phyloP scores from a whole-genome alignment of 306 rosid genomes.

The Acacia acuminata region DNA sequence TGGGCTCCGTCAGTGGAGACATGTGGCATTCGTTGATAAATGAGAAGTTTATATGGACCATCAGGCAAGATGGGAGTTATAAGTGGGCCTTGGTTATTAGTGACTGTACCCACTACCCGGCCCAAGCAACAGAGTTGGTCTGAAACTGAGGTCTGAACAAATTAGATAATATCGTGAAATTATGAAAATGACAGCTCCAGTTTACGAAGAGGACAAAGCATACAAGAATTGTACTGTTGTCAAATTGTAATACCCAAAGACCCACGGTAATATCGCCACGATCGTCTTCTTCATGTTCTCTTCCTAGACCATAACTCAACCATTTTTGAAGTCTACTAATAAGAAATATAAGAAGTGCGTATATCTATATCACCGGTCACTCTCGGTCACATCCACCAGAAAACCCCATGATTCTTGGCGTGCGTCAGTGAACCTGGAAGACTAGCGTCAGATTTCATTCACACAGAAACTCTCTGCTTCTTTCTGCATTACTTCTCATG shows the following conservation, averaged over 20 bases:
- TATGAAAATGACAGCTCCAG: too few relatives aligned
- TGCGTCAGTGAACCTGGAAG: slow-evolving; percentile 44
- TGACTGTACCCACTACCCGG: too few relatives aligned
- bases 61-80: too few relatives aligned
- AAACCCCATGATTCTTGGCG: slow-evolving; percentile 44
- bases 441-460: slow-evolving; percentile 41
- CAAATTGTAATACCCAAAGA: neutral
- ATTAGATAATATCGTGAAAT: too few relatives aligned
- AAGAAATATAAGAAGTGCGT: neutral
- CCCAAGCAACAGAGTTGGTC: too few relatives aligned
- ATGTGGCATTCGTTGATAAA: too few relatives aligned
- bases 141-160: too few relatives aligned
- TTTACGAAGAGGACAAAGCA: neutral
- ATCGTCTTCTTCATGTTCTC: neutral
- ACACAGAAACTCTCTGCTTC: neutral
- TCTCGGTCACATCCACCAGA: slow-evolving; percentile 39
- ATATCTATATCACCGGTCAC: slow-evolving; percentile 29
- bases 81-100: too few relatives aligned
- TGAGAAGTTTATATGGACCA: too few relatives aligned
- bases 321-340: neutral
- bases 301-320: neutral
- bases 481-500: neutral
- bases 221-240: neutral
- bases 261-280: neutral
- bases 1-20: too few relatives aligned